These are phyloP conservation scores for Naematelia aurantialba DNA, from an alignment of 768 basidiomycete species.

Conservation along the genomic window DNA sequence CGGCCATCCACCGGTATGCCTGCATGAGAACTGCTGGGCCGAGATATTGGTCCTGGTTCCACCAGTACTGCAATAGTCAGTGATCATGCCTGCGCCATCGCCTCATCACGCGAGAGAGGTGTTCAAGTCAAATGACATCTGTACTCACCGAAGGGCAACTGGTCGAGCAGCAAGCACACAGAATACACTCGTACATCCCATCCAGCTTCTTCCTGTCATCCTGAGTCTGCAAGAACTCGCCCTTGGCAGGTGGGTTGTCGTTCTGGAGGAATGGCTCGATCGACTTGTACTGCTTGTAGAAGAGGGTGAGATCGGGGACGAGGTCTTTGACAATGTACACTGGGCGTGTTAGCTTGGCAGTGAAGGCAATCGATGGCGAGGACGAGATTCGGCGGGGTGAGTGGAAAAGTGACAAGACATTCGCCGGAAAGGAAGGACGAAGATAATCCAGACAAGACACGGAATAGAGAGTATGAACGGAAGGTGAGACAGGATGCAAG, in stretches of 20 bases:
- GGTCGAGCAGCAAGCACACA: slow-evolving; percentile 82
- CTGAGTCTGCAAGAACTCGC: slow-evolving; percentile 80
- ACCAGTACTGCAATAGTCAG: slow-evolving; percentile 67
- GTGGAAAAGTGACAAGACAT: neutral
- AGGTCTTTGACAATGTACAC: slow-evolving; percentile 99
- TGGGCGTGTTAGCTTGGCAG: slow-evolving; percentile 45
- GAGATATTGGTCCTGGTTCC: slow-evolving; percentile 96
- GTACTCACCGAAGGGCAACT: slow-evolving; percentile 70
- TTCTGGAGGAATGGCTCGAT: slow-evolving; percentile 96
- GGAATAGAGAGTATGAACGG: too few species aligned
- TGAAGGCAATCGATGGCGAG: neutral
- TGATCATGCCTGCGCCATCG: too few species aligned
- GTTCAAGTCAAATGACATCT: too few species aligned
- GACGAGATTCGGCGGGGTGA: neutral
- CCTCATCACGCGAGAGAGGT: too few species aligned
- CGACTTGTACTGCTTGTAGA: slow-evolving; percentile 94
- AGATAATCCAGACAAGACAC: too few species aligned
- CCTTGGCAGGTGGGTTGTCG: slow-evolving; percentile 75
- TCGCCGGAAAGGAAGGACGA: too few species aligned
- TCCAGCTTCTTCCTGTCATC: slow-evolving; percentile 94
- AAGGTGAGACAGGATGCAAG: too few species aligned
- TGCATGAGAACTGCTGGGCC: slow-evolving; percentile 96
- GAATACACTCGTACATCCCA: slow-evolving; percentile 94
- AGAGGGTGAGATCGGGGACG: slow-evolving; percentile 60
- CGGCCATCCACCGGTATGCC: slow-evolving; percentile 96